A percentile compares a stretch with the other conserved stretches of the same genome.
Evolutionary conservation across 2,329 filamentous ascomycete genomes (phyloP).

Genomic region (Fusarium heterosporum): DNA sequence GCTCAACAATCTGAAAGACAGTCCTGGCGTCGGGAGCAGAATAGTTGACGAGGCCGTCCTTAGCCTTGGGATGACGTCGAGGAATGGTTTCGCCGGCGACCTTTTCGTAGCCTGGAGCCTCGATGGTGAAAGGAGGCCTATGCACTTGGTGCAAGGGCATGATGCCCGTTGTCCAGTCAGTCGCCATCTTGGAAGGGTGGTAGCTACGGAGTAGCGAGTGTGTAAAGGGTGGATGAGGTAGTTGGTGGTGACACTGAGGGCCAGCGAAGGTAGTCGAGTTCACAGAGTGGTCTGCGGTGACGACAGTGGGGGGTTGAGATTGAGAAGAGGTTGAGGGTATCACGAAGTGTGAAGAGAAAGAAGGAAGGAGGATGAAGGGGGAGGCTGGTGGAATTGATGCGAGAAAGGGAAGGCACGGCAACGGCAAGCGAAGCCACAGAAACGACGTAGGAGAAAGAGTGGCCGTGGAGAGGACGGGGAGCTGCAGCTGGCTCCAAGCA

Average conservation of each 20-base stretch:
- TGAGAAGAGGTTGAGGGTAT: constrained; percentile 31
- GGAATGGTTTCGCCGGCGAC: constrained; percentile 87
- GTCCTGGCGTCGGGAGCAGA: constrained; percentile 79
- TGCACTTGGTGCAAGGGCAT: constrained; percentile 70
- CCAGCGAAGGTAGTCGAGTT: constrained; percentile 17
- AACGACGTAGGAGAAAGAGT: constrained; percentile 32
- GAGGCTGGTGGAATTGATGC: constrained; percentile 38
- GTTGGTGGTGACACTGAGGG: constrained; percentile 10
- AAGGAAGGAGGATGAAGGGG: constrained; percentile 22
- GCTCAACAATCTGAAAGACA: constrained; percentile 81
- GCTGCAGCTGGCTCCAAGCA: constrained; percentile 25
- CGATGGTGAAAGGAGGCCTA: constrained; percentile 80
- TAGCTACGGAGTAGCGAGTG: constrained; percentile 28
- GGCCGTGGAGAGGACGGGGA: constrained; percentile 35
- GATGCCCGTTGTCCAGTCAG: constrained; percentile 57
- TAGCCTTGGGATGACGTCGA: constrained; percentile 77
- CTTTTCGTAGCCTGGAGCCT: constrained; percentile 74
- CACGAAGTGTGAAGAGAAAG: constrained; percentile 30
- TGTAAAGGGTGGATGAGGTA: constrained; percentile 9
- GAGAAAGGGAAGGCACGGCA: constrained; percentile 15
- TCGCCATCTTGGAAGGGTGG: constrained; percentile 37
- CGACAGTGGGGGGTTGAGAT: constrained; percentile 16
- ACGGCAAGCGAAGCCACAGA: constrained; percentile 28
- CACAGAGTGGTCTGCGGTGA: constrained; percentile 23
- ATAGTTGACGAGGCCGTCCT: constrained; percentile 74